Base-by-base conservation (phyloP, 2,329 filamentous ascomycete genomes). In the Stagonosporopsis vannaccii region DNA sequence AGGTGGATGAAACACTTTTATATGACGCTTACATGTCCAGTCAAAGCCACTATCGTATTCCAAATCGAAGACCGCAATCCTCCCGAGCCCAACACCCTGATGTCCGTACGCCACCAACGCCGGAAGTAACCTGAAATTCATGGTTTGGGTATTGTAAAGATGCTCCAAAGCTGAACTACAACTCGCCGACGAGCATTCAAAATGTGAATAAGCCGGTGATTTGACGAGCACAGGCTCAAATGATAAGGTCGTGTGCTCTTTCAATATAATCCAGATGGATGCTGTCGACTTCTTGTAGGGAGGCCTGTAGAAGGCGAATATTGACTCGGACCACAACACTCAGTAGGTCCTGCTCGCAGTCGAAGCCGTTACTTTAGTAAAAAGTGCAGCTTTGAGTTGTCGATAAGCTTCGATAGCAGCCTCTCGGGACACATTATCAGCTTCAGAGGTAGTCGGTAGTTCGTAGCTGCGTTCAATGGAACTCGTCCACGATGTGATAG, bases 361-460 rank as follows among this genome's bases (percentile, higher is more conserved):
- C 6, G 63, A 36, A 13, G 41, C 49, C 11, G 40, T 20, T 17
- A 66, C 62, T 87, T 63, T 72, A 11, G 61, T 65, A 47, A 75
- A 74, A 4, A 75, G 60, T 22, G 67, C 64, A 11, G 68, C 56
- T 51, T 71, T 75, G 32, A 75, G 59, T 41, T 69, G 68, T 53
- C 58, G 63, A 56, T 75, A 75, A 17, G 71, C 73, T 64, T 75
- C 69, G 43, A 75, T 66, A 7, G 70, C 66, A 35, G 67, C 66
- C 40, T 73, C 64, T 40, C 61, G 64, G 15, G 70, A 67, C 26
- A 48, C 55, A 13, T 42, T 32, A 6, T 69, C 66, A 5, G 51
- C 45, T 20, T 68, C 54, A 13, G 66, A 60, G 4, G 59, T 8
- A 19, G 50, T 40, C 0, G 42, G 53, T 32, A 53, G 44, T 12